Base-by-base conservation (phyloP, 352 stramenopile genomes). In the Pythium diclinum region DNA sequence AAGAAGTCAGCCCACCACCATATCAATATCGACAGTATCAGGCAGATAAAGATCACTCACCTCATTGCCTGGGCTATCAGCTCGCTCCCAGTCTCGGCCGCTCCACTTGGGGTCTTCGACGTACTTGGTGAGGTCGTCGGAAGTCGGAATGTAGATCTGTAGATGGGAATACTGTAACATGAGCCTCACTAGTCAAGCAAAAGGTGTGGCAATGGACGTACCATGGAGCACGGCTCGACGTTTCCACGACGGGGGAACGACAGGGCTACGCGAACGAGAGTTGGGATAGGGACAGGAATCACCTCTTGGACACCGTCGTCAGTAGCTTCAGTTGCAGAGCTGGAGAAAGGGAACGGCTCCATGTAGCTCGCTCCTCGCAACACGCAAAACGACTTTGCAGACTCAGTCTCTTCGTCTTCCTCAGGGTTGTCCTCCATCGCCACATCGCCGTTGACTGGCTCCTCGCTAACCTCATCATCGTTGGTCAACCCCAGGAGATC, bases 331-430 rank as follows among this genome's bases (percentile, higher is more conserved):
- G 38, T 53, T 3, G 25, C 17, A 0, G 36, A 54, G 25, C 40
- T 30, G 40, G 76, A 82, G 56, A 93, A 95, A 30, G 68, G 73
- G 34, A 94, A 95, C 1, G 84, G 78, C 56, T 79, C 38, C 80
- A 92, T 91, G 68, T 92, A 92, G 42, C 68, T 71, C 6, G 71
- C 69, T 0, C 75, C 76, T 13, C 87, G 83, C 42, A 93, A 65
- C 14, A 92, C 85, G 49, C 82, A 92, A 14, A 75, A 57, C 33
- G 36, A 14, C 14, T 59, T n/a, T 10, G 48, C 1, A 11, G 36
- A 1, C 44, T 67, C 56, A 5, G 63, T 64, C 0, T 69, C 59
- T 36, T 72, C 61, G 6, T 65, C 56, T 51, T 60, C 38, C 7
- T 48, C 38, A 14, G 16, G n/a, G 5, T 9, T 23, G 1, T 17